These are phyloP conservation scores for Pneumocystis oryctolagi DNA, from an alignment of 1,139 yeast genomes.

Conservation along the genomic window DNA sequence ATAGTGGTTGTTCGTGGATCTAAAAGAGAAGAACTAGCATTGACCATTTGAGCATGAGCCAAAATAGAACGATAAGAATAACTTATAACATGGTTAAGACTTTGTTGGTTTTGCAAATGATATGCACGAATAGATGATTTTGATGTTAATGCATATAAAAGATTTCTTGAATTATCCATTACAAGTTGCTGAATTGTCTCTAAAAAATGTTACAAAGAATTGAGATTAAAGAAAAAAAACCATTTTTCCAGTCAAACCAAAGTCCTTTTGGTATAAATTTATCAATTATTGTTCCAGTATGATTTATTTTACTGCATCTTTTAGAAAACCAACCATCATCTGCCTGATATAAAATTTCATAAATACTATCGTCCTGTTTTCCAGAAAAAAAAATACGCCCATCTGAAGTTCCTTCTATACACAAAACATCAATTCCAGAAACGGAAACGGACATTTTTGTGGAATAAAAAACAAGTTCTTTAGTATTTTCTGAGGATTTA, in stretches of 20 bases:
- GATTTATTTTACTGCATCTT: slow-evolving; percentile 67
- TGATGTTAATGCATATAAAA: slow-evolving; percentile 70
- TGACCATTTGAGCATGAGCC: slow-evolving; percentile 25
- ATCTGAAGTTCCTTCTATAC: slow-evolving; percentile 47
- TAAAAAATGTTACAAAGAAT: slow-evolving; percentile 18
- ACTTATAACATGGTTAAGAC: slow-evolving; percentile 26
- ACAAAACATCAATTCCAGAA: slow-evolving; percentile 61
- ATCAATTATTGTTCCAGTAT: slow-evolving; percentile 19
- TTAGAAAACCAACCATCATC: slow-evolving; percentile 79
- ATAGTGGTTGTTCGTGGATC: slow-evolving; percentile 25
- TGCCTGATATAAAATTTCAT: slow-evolving; percentile 80
- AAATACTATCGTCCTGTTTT: slow-evolving; percentile 64
- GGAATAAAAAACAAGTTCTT: slow-evolving; percentile 54
- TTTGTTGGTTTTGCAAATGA: slow-evolving; percentile 31
- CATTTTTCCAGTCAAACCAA: slow-evolving; percentile 6
- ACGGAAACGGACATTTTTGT: slow-evolving; percentile 68
- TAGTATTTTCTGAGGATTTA: background rate
- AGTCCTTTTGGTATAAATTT: slow-evolving; percentile 13
- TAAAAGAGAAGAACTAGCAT: slow-evolving; percentile 23
- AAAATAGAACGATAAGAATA: slow-evolving; percentile 23
- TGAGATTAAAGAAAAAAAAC: slow-evolving; percentile 5
- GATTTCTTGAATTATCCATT: slow-evolving; percentile 61
- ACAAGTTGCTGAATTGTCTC: slow-evolving; percentile 52
- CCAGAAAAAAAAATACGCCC: slow-evolving; percentile 79
- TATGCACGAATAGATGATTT: slow-evolving; percentile 73